Percentiles rank a stretch among this genome's conserved stretches.
Conservation (phyloP, 2,329 filamentous ascomycete species). For the Spiromastix sp. region DNA sequence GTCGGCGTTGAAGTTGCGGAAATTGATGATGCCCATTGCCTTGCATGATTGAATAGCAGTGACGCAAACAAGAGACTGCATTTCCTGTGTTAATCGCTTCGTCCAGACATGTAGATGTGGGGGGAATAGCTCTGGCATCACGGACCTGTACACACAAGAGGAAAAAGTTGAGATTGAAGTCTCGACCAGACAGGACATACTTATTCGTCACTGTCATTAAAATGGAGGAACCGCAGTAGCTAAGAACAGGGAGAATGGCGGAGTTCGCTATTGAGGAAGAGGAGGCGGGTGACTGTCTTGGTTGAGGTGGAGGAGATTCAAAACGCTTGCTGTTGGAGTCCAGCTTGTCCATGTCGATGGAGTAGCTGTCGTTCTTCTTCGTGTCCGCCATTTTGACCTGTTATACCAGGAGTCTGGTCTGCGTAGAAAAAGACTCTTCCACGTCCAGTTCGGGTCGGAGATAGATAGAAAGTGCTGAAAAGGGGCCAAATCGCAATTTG, state of each 20-base stretch:
- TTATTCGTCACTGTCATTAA: constrained; percentile 99
- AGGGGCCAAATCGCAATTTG: no score
- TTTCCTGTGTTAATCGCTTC: constrained; percentile 1
- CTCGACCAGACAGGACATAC: constrained; percentile 82
- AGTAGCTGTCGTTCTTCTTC: constrained; percentile 72
- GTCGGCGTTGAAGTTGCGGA: constrained; percentile 71
- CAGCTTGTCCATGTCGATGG: constrained; percentile 57
- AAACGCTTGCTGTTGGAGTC: constrained; percentile 41
- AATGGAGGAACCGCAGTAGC: constrained; percentile 94
- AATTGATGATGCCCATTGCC: constrained; percentile 68
- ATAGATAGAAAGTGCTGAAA: no score
- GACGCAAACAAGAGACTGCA: constrained; percentile 79
- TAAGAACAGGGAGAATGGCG: constrained; percentile 67
- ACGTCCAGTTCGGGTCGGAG: no score
- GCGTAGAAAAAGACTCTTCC: no score
- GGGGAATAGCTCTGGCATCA: no score
- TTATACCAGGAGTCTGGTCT: no score
- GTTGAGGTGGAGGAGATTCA: constrained; percentile 28
- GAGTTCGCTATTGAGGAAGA: constrained; percentile 55
- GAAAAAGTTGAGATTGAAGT: constrained; percentile 92
- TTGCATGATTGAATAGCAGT: constrained; percentile 75
- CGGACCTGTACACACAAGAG: constrained; percentile 84
- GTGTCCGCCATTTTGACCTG: constrained; percentile 73
- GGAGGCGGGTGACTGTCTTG: constrained; percentile 23
- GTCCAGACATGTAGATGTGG: no score